Conservation (phyloP, 2,329 filamentous ascomycete genomes). For the Aureobasidium subglaciale region DNA sequence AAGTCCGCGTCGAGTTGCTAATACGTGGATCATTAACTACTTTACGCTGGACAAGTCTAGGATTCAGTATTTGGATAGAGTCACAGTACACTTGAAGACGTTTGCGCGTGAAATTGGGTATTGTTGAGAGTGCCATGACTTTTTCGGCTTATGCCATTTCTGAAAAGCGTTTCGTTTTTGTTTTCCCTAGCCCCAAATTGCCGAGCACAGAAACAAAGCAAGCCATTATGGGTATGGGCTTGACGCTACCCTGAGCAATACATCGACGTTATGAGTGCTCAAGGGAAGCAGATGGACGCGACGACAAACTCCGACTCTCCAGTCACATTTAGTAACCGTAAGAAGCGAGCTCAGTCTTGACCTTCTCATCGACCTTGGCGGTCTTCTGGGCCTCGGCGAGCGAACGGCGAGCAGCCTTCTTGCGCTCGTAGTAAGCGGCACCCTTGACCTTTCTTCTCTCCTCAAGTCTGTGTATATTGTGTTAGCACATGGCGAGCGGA, state of each 20-base stretch:
- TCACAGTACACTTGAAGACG: background rate
- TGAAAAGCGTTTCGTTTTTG: slow-evolving; percentile 14
- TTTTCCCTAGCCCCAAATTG: slow-evolving; percentile 16
- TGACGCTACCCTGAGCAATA: slow-evolving; percentile 13
- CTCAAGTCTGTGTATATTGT: slow-evolving; percentile 65
- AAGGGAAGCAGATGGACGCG: slow-evolving; percentile 6
- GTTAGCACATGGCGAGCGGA: slow-evolving; percentile 14
- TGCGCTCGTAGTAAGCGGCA: slow-evolving; percentile 98
- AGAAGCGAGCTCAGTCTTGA: slow-evolving; percentile 77
- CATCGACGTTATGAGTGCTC: slow-evolving; percentile 12
- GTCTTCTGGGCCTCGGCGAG: slow-evolving; percentile 88
- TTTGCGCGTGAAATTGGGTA: slow-evolving; percentile 14
- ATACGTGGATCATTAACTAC: too few relatives aligned
- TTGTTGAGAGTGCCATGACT: slow-evolving; percentile 14
- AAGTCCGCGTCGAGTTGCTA: too few relatives aligned
- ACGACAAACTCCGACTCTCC: slow-evolving; percentile 11
- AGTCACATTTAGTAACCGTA: slow-evolving; percentile 71
- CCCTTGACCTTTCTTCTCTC: slow-evolving; percentile 99
- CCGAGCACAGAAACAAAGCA: slow-evolving; percentile 15
- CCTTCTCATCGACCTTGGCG: slow-evolving; percentile 79
- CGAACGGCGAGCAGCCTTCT: slow-evolving; percentile 92
- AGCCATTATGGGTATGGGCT: slow-evolving; percentile 13
- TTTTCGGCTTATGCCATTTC: slow-evolving; percentile 14
- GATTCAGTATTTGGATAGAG: background rate
- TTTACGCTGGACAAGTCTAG: background rate